These are phyloP conservation scores for Madurella fahalii DNA, from an alignment of 2,329 filamentous ascomycete genomes.

Conservation along the genomic window DNA sequence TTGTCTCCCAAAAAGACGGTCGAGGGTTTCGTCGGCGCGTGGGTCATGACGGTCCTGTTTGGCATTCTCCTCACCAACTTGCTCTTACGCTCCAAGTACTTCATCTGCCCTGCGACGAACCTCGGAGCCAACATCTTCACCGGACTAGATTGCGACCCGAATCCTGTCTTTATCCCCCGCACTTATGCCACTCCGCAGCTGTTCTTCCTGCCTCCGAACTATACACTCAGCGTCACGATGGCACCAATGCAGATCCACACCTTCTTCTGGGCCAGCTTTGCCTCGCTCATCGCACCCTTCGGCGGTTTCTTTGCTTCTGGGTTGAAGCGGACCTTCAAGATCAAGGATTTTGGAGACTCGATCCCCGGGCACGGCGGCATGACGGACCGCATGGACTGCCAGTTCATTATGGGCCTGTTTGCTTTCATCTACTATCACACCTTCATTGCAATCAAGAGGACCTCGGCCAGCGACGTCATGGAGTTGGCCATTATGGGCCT, in stretches of 20 bases:
- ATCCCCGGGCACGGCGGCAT: conserved; percentile 98
- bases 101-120: conserved; percentile 96
- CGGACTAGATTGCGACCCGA: conserved; percentile 82
- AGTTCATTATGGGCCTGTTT: conserved; percentile 99
- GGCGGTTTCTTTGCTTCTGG: conserved; percentile 98
- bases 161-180: conserved; percentile 82
- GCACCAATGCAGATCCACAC: conserved; percentile 93
- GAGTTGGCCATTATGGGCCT: conserved; percentile 90
- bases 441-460: conserved; percentile 87
- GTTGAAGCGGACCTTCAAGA: conserved; percentile 97
- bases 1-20: conserved; percentile 99
- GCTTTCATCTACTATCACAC: conserved; percentile 98
- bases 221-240: conserved; percentile 63
- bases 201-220: conserved; percentile 62
- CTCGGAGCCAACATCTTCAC: conserved; percentile 91
- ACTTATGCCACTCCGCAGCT: conserved; percentile 69
- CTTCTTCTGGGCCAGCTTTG: conserved; percentile 84
- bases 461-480: conserved; percentile 79
- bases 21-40: conserved; percentile 93
- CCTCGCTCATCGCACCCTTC: conserved; percentile 93
- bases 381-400: conserved; percentile 98
- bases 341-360: conserved; percentile 98
- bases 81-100: conserved; percentile 89
- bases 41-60: conserved; percentile 90
- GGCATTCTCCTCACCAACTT: conserved; percentile 77